Evolutionary conservation across 2,329 filamentous ascomycete species (phyloP), one percentile per base, ranked within the genome.

Genomic region (Malbranchea cinnamomea): DNA sequence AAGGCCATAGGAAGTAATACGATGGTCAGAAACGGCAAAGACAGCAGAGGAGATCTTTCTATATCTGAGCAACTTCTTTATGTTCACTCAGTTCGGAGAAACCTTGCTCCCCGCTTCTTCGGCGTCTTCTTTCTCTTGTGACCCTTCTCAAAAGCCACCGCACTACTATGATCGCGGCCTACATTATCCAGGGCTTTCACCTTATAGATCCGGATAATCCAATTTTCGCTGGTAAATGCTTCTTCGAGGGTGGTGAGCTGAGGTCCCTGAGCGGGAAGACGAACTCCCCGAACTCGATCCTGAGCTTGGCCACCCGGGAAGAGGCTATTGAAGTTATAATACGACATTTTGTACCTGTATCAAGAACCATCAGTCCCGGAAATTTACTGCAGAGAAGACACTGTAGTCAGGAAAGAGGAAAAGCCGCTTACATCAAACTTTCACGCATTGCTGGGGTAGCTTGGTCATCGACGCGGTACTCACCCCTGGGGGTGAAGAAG

Each of bases 181-280:
- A 98, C 67, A 55, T 95, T 95, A 63, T 98, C 89, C 36, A 94
- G 74, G 47, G 93, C 85, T 66, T 98, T 98, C 62, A 98, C 89
- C 69, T 98, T 98, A 70, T 94, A 98, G 50, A 98, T 94, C 41
- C 89, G 73, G 53, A 98, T 95, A 56, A 98, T 98, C 89, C 89
- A 98, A 69, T 98, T 98, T 67, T 98, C 89, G 49, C 83, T 93
- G 32, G 91, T 98, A 56, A 92, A 98, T 6, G 89, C 89, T 62
- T 98, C 89, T 54, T 98, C 89, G 26, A 98, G 60, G 4, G 78
- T 89, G 57, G 78, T 83, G 35, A 98, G 75, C 37, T 79, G 71
- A 6, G 89, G 89, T 1, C 82, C 78, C 42, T 84, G 68, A 8
- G 82, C 73, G n/a, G 89, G 91, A 30, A 95, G 63, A 37, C 71